Conservation (phyloP, 441 rosid genomes). For the Pelargonium cotyledonis region DNA sequence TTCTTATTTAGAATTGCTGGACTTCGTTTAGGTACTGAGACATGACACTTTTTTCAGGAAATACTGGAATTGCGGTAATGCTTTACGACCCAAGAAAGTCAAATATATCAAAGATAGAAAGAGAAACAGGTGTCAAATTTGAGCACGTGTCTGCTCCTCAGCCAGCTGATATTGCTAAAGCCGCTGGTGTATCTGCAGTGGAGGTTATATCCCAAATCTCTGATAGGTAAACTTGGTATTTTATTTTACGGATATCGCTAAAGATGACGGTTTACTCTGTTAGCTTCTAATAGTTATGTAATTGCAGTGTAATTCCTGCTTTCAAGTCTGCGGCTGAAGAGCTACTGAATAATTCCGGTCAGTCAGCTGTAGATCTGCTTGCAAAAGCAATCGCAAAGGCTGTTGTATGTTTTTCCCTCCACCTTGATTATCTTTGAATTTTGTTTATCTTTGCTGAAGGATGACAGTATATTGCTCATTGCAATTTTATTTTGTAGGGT, state of each 20-base stretch:
- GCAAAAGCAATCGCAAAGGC: conserved; percentile 90
- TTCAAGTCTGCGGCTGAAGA: conserved; percentile 76
- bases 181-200: conserved; percentile 65
- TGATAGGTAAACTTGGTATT: conserved; percentile 47
- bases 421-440: conserved; percentile 1
- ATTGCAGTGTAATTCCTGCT: conserved; percentile 79
- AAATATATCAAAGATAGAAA: conserved; percentile 58
- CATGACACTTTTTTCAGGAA: conserved; percentile 37
- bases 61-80: conserved; percentile 88
- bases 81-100: conserved; percentile 75
- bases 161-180: conserved; percentile 72
- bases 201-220: conserved; percentile 62
- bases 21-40: conserved; percentile 18
- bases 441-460: background rate
- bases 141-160: conserved; percentile 76
- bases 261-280: background rate
- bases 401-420: conserved; percentile 41
- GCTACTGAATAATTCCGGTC: conserved; percentile 54
- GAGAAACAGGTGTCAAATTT: conserved; percentile 81
- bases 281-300: background rate
- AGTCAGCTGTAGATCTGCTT: conserved; percentile 72
- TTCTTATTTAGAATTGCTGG: background rate
- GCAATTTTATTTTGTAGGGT: conserved; percentile 45
- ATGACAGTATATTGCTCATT: conserved; percentile 5
- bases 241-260: conserved; percentile 1